phyloP scores from a whole-genome alignment of 805 yeast species.

The Ascoidea tarda region DNA sequence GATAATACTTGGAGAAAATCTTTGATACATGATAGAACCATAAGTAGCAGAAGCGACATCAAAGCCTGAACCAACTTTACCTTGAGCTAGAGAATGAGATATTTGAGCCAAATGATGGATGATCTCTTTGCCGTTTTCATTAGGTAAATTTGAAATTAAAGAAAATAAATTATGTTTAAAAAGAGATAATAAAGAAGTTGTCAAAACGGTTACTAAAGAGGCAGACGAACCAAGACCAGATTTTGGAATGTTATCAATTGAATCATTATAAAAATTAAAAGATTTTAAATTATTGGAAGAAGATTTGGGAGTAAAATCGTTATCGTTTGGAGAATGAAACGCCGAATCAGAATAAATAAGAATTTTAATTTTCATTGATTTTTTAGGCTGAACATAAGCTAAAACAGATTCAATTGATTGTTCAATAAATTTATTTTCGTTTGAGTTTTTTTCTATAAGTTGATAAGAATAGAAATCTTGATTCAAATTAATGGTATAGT shows the following conservation, averaged over 20 bases:
- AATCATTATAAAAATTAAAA: conserved; percentile 45
- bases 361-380: conserved; percentile 26
- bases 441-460: not conserved
- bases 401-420: conserved; percentile 43
- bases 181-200: conserved; percentile 48
- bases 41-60: conserved; percentile 93
- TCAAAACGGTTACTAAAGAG: conserved; percentile 71
- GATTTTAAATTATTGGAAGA: conserved; percentile 19
- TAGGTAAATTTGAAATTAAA: conserved; percentile 13
- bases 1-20: conserved; percentile 52
- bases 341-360: conserved; percentile 75
- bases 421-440: conserved; percentile 60
- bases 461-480: not conserved
- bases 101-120: conserved; percentile 80
- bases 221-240: conserved; percentile 97
- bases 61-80: conserved; percentile 92
- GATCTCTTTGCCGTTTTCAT: conserved; percentile 14
- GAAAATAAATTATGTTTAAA: conserved; percentile 19
- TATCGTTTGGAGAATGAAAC: conserved; percentile 64
- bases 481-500: not conserved
- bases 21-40: conserved; percentile 72
- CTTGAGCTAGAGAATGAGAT: conserved; percentile 89
- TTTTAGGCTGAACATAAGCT: conserved; percentile 30
- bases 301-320: conserved; percentile 19
- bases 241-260: conserved; percentile 67